Evolutionary conservation across 352 stramenopile species (phyloP).

Genomic region (Pythium grandisporangium): DNA sequence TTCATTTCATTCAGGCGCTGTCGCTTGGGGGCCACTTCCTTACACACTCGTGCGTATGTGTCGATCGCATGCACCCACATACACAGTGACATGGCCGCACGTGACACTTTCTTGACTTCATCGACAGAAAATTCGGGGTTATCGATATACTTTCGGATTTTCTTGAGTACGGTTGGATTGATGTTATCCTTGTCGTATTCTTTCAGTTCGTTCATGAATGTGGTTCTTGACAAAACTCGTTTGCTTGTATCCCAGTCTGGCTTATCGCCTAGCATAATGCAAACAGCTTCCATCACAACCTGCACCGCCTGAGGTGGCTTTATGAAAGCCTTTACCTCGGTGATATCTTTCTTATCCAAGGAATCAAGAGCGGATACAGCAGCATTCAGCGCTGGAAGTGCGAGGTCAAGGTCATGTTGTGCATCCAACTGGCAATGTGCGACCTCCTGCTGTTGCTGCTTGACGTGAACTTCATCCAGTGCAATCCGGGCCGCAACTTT

Average conservation of each 20-base stretch:
- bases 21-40: conserved; percentile 71
- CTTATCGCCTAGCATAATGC: conserved; percentile 81
- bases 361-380: conserved; percentile 69
- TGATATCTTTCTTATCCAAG: conserved; percentile 84
- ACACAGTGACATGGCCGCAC: conserved; percentile 74
- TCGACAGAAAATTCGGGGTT: conserved; percentile 76
- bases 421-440: conserved; percentile 58
- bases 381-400: conserved; percentile 62
- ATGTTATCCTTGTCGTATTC: conserved; percentile 86
- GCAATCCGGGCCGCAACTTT: conserved; percentile 39
- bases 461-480: conserved; percentile 47
- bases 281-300: conserved; percentile 83
- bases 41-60: conserved; percentile 65
- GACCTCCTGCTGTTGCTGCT: conserved; percentile 55
- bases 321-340: conserved; percentile 79
- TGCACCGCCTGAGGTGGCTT: conserved; percentile 79
- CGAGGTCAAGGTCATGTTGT: conserved; percentile 61
- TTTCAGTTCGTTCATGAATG: conserved; percentile 78
- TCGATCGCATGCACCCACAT: conserved; percentile 86
- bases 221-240: conserved; percentile 51
- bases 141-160: conserved; percentile 75
- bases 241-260: conserved; percentile 83
- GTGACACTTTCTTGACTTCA: conserved; percentile 76
- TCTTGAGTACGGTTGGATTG: conserved; percentile 40
- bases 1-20: conserved; percentile 71